These are phyloP conservation scores for Fusarium sp. DNA, from an alignment of 2,329 filamentous ascomycete genomes.

Conservation along the genomic window DNA sequence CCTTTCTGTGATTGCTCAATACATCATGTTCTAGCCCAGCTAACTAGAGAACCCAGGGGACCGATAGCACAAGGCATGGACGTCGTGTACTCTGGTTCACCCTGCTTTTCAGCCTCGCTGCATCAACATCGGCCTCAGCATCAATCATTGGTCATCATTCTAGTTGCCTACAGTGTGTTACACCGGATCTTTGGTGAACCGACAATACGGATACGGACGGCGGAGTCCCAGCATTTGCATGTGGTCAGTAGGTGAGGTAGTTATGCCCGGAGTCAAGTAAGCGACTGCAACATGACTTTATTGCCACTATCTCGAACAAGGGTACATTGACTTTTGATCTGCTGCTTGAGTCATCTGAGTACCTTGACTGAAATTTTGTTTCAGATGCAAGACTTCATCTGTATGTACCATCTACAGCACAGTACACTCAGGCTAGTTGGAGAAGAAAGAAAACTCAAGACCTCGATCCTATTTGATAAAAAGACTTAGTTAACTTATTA, in stretches of 20 bases:
- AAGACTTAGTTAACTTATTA: no score
- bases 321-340: constrained; percentile 1
- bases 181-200: constrained; percentile 5
- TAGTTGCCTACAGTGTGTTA: not conserved
- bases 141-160: constrained; percentile 11
- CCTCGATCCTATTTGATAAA: not conserved
- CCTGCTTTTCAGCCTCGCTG: constrained; percentile 11
- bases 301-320: constrained; percentile 28
- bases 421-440: not conserved
- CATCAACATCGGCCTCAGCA: constrained; percentile 3
- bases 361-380: not conserved
- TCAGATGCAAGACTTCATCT: not conserved
- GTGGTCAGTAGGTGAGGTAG: not conserved
- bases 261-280: constrained; percentile 11
- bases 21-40: not conserved
- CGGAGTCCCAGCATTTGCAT: not conserved
- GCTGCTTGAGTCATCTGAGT: constrained; percentile 16
- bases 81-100: not conserved
- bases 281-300: constrained; percentile 11
- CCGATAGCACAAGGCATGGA: not conserved
- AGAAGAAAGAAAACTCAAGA: not conserved
- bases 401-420: not conserved
- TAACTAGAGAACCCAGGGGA: not conserved
- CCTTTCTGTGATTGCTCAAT: not conserved
- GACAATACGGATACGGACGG: constrained; percentile 11